phyloP scores from a whole-genome alignment of 139 green algal species.

The Closterium sp. region DNA sequence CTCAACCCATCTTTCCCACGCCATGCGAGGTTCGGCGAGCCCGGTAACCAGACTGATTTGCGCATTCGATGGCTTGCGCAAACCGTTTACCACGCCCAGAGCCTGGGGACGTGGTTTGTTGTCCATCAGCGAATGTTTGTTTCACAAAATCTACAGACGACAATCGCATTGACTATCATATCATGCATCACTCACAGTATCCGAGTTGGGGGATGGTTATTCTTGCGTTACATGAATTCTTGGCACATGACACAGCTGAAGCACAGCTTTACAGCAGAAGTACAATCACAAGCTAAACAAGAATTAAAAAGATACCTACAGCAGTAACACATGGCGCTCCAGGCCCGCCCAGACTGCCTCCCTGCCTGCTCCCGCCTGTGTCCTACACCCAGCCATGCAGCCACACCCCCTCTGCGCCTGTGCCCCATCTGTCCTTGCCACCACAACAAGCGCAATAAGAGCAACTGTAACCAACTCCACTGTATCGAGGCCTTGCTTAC shows the following conservation, averaged over 20 bases:
- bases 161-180: too few relatives aligned
- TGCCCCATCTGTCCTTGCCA: background rate
- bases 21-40: too few relatives aligned
- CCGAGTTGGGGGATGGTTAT: too few relatives aligned
- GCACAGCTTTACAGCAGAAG: background rate
- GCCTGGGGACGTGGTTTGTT: too few relatives aligned
- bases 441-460: background rate
- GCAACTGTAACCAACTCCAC: background rate
- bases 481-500: constrained; percentile 52
- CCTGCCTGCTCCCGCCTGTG: background rate
- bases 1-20: too few relatives aligned
- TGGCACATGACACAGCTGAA: background rate
- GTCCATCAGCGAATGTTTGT: too few relatives aligned
- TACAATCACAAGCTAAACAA: background rate
- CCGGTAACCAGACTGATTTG: too few relatives aligned
- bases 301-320: background rate
- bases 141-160: too few relatives aligned
- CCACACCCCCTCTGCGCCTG: background rate
- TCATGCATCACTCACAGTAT: too few relatives aligned
- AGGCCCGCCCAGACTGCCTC: background rate
- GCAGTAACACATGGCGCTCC: background rate
- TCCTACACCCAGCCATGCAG: background rate
- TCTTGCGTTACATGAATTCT: background rate
- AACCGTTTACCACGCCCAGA: too few relatives aligned
- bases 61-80: too few relatives aligned